Conservation (phyloP, 306 rosid species). For the Alnus glutinosa region DNA sequence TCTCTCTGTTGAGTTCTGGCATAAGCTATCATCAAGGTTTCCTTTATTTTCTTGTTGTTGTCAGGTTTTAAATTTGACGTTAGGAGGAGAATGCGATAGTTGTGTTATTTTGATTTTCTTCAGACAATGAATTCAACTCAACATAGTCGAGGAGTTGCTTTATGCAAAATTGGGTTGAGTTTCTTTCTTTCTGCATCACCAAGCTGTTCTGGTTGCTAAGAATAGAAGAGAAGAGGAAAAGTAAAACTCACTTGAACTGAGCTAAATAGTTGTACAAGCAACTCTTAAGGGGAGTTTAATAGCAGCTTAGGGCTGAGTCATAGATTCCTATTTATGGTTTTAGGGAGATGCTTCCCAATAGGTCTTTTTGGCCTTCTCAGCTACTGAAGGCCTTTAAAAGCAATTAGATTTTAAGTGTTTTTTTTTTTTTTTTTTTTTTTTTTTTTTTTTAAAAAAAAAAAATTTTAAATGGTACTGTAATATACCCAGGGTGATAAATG, state of each 20-base stretch:
- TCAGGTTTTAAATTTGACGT: not conserved
- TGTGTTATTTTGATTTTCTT: not conserved
- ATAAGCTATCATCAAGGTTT: not conserved
- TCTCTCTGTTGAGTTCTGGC: not conserved
- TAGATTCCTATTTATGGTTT: not conserved
- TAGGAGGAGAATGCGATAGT: not conserved
- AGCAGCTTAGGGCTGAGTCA: not conserved
- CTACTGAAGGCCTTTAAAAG: not conserved
- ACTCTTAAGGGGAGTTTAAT: not conserved
- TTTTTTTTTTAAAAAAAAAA: too few relatives aligned
- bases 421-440: not conserved
- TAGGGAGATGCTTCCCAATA: not conserved
- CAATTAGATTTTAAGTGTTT: not conserved
- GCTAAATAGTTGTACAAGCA: not conserved
- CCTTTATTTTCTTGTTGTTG: not conserved
- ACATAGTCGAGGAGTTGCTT: constrained; percentile 3
- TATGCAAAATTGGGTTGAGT: not conserved
- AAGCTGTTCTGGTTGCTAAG: not conserved
- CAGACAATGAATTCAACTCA: not conserved
- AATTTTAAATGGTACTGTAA: not conserved
- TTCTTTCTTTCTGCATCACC: not conserved
- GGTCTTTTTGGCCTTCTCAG: not conserved
- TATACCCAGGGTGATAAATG: not conserved
- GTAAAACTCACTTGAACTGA: not conserved
- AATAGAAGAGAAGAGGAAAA: not conserved